Percentiles rank a stretch among this genome's conserved stretches.
Evolutionary conservation across 352 stramenopile genomes (phyloP).

Genomic region (Globisporangium acanthophoron): DNA sequence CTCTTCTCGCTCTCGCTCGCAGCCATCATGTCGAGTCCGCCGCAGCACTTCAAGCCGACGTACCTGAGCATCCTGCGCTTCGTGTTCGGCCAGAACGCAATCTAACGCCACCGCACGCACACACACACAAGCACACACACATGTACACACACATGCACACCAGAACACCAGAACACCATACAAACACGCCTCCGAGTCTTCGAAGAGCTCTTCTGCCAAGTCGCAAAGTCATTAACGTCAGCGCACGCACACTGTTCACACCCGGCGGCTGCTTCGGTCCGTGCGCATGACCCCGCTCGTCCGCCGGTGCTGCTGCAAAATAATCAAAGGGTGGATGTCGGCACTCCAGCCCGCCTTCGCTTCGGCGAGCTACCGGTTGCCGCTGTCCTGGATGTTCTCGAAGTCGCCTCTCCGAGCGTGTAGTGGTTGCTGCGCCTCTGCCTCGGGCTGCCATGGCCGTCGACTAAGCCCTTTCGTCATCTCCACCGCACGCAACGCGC

Average conservation of each 20-base stretch:
- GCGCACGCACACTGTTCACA: neutral
- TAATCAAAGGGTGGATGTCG: neutral
- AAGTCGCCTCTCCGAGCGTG: neutral
- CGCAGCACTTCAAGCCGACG: constrained; percentile 80
- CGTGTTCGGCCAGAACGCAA: constrained; percentile 63
- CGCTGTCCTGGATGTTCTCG: constrained; percentile 6
- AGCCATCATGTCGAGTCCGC: constrained; percentile 77
- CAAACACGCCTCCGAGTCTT: neutral
- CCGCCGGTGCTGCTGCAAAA: neutral
- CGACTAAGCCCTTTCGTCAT: neutral
- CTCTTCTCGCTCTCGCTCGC: constrained; percentile 84
- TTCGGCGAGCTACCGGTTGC: constrained; percentile 5
- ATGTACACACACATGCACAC: neutral
- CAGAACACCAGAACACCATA: neutral
- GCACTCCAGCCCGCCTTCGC: neutral
- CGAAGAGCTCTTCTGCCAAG: neutral
- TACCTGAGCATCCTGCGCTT: constrained; percentile 80
- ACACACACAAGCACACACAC: neutral
- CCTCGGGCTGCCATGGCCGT: neutral
- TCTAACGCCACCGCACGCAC: constrained; percentile 9
- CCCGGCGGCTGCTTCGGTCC: too few relatives aligned
- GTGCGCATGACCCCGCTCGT: neutral
- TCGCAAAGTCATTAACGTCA: neutral
- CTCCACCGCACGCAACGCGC: constrained; percentile 23
- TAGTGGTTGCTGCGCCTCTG: neutral